These are phyloP conservation scores for Cytospora schulzeri DNA, from an alignment of 2,329 filamentous ascomycete genomes.

Conservation along the genomic window DNA sequence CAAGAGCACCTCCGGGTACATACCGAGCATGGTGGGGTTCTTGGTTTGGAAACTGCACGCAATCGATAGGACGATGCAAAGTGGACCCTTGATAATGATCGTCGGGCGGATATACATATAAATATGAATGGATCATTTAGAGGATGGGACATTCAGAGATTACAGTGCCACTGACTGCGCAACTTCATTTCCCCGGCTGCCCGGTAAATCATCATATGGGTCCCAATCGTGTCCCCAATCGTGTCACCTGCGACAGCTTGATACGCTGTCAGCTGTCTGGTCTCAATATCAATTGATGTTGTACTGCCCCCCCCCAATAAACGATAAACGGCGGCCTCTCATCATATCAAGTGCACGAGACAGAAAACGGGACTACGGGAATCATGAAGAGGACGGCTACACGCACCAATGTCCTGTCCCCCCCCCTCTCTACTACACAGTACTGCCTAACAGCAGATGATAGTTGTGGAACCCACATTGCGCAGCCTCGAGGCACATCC, in stretches of 20 bases:
- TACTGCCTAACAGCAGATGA: too few relatives aligned
- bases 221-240: not conserved
- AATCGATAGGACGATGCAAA: constrained; percentile 9
- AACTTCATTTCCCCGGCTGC: constrained; percentile 2
- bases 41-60: constrained; percentile 13
- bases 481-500: not conserved
- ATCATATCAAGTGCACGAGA: too few relatives aligned
- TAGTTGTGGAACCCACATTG: not conserved
- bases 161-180: constrained; percentile 16
- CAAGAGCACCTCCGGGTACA: not conserved
- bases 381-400: not conserved
- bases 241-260: not conserved
- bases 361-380: too few relatives aligned
- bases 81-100: not conserved
- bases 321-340: not conserved
- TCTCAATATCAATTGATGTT: not conserved
- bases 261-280: too few relatives aligned
- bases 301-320: too few relatives aligned
- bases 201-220: too few relatives aligned
- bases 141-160: constrained; percentile 19
- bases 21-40: not conserved
- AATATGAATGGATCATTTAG: not conserved
- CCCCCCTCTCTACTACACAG: too few relatives aligned
- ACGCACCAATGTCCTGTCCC: too few relatives aligned
- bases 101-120: not conserved